Conservation (phyloP, 306 rosid species). For the Mucuna pruriens region DNA sequence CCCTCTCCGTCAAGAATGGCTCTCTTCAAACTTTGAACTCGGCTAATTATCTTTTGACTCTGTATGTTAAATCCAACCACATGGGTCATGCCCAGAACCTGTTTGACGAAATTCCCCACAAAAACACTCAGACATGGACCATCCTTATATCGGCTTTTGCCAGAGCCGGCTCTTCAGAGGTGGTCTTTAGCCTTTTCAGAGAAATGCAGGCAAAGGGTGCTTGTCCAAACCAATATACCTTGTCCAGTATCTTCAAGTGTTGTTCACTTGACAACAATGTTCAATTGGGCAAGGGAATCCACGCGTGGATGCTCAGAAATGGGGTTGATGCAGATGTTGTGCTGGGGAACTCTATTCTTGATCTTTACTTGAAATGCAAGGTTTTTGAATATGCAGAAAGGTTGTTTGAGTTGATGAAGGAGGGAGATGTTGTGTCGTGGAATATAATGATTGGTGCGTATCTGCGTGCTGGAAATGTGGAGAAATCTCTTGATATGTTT, state of each 20-base stretch:
- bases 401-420: constrained; percentile 60
- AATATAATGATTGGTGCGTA: constrained; percentile 74
- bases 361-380: constrained; percentile 73
- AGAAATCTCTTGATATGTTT: constrained; percentile 68
- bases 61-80: constrained; percentile 53
- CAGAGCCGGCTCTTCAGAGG: constrained; percentile 47
- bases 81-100: constrained; percentile 57
- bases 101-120: constrained; percentile 72
- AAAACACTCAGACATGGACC: constrained; percentile 71
- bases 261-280: constrained; percentile 58
- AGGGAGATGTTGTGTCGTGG: constrained; percentile 61
- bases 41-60: constrained; percentile 51
- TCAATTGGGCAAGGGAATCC: constrained; percentile 64
- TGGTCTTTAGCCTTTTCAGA: constrained; percentile 62
- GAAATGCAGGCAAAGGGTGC: constrained; percentile 68
- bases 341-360: constrained; percentile 76
- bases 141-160: constrained; percentile 77
- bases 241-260: constrained; percentile 71
- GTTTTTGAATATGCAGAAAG: constrained; percentile 57
- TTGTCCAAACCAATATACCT: constrained; percentile 68
- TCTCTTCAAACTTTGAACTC: constrained; percentile 45
- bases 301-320: constrained; percentile 77
- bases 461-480: constrained; percentile 59
- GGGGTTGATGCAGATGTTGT: constrained; percentile 72
- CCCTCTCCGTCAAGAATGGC: constrained; percentile 60